phyloP scores from a whole-genome alignment of 2,329 filamentous ascomycete species.

The Diaporthe citrichinensis region DNA sequence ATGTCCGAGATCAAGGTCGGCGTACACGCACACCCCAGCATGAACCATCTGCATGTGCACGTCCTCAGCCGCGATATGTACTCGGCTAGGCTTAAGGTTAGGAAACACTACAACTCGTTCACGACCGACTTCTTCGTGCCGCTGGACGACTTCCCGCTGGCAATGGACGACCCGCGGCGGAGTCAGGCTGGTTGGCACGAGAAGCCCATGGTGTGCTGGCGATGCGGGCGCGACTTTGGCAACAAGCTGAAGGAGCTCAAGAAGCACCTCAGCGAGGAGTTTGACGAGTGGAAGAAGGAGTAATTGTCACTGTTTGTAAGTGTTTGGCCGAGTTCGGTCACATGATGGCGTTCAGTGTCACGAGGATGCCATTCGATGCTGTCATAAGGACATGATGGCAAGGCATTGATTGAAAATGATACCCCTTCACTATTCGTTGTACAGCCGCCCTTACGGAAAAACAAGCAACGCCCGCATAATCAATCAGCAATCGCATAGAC shows the following conservation, averaged over 20 bases:
- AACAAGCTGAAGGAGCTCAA: constrained; percentile 83
- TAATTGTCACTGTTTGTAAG: constrained; percentile 43
- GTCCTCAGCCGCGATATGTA: constrained; percentile 85
- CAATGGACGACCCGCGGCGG: constrained; percentile 73
- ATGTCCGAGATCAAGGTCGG: constrained; percentile 79
- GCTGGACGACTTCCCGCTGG: constrained; percentile 84
- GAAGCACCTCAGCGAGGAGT: constrained; percentile 74
- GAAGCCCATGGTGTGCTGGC: constrained; percentile 84
- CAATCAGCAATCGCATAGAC: constrained; percentile 14
- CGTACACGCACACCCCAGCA: constrained; percentile 89
- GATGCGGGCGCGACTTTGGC: constrained; percentile 81
- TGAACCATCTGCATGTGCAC: constrained; percentile 94
- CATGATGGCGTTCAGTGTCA: constrained; percentile 27
- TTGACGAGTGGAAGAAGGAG: constrained; percentile 64
- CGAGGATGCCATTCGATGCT: not conserved
- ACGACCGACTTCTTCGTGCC: constrained; percentile 86
- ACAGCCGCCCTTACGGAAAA: constrained; percentile 5
- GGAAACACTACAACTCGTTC: constrained; percentile 95
- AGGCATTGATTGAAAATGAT: constrained; percentile 21
- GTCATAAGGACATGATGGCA: not conserved
- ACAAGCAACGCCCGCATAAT: not conserved
- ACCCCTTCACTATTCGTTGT: constrained; percentile 9
- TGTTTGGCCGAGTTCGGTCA: not conserved
- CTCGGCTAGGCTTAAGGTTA: constrained; percentile 79
- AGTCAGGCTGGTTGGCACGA: constrained; percentile 72